Conservation (phyloP, 2,329 filamentous ascomycete genomes). For the Cladosporium sp. region DNA sequence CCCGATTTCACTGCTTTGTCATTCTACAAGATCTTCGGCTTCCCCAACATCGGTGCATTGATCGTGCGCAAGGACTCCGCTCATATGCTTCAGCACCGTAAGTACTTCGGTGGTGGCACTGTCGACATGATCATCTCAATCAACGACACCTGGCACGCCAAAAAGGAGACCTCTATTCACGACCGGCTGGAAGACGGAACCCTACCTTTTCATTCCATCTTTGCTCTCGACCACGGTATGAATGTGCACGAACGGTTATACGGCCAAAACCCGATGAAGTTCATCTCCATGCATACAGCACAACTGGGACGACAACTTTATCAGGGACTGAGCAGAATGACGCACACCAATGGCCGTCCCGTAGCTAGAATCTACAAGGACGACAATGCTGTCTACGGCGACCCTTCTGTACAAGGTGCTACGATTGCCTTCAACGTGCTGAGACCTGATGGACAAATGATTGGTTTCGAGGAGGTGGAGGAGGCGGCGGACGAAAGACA, state of each 20-base stretch:
- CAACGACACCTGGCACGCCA: conserved; percentile 51
- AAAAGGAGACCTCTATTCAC: conserved; percentile 51
- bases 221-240: conserved; percentile 58
- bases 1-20: conserved; percentile 60
- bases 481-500: conserved; percentile 49
- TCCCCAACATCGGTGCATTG: conserved; percentile 57
- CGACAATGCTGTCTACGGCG: conserved; percentile 43
- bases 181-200: conserved; percentile 64
- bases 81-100: conserved; percentile 50
- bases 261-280: conserved; percentile 53
- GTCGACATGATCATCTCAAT: conserved; percentile 55
- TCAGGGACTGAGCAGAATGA: conserved; percentile 43
- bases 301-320: conserved; percentile 50
- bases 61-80: conserved; percentile 54
- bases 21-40: conserved; percentile 65
- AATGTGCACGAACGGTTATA: conserved; percentile 53
- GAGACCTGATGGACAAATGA: conserved; percentile 47
- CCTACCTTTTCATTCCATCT: conserved; percentile 59
- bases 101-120: conserved; percentile 66
- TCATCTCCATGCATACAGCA: conserved; percentile 54
- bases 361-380: conserved; percentile 55
- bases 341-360: conserved; percentile 50
- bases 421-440: conserved; percentile 62
- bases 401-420: conserved; percentile 53
- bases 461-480: conserved; percentile 58